Percentiles rank a stretch among this genome's conserved stretches.
Conservation (phyloP, 352 stramenopile genomes). For the Phytophthora meadii region DNA sequence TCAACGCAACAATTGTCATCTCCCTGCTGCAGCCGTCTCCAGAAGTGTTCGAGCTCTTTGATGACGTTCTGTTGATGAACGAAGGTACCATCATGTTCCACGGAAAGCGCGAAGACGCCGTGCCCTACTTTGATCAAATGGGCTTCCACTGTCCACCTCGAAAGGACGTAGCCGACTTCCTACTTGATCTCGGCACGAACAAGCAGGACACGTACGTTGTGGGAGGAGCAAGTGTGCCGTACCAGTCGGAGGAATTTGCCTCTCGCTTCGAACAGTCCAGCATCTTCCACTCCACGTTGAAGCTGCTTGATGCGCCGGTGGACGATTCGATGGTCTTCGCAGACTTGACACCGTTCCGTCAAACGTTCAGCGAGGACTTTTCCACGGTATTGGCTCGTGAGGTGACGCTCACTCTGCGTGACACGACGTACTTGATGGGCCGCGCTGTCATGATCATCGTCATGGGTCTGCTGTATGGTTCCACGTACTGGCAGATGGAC, state of each 20-base stretch:
- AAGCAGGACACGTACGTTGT: slow-evolving; percentile 27
- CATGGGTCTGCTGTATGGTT: slow-evolving; percentile 72
- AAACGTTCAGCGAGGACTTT: slow-evolving; percentile 55
- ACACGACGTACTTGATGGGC: slow-evolving; percentile 56
- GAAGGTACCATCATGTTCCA: slow-evolving; percentile 65
- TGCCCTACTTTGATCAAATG: slow-evolving; percentile 61
- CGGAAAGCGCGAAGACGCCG: slow-evolving; percentile 43
- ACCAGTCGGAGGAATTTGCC: slow-evolving; percentile 50
- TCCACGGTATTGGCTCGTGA: slow-evolving; percentile 55
- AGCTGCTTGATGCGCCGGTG: slow-evolving; percentile 37
- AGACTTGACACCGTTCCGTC: slow-evolving; percentile 46
- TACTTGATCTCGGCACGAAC: slow-evolving; percentile 30
- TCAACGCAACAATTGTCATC: slow-evolving; percentile 57
- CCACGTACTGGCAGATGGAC: slow-evolving; percentile 74
- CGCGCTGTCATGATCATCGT: slow-evolving; percentile 63
- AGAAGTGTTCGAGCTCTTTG: slow-evolving; percentile 64
- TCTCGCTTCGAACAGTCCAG: slow-evolving; percentile 49
- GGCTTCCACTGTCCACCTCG: slow-evolving; percentile 47
- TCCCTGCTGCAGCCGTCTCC: slow-evolving; percentile 54
- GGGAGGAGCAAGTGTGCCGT: slow-evolving; percentile 22
- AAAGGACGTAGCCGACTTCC: slow-evolving; percentile 32
- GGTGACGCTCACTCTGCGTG: slow-evolving; percentile 66
- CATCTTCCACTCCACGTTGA: slow-evolving; percentile 57
- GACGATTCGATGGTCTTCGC: slow-evolving; percentile 35
- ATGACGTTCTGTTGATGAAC: slow-evolving; percentile 62